Evolutionary conservation across 2,329 filamentous ascomycete species (phyloP).

Genomic region (Cytospora schulzeri): DNA sequence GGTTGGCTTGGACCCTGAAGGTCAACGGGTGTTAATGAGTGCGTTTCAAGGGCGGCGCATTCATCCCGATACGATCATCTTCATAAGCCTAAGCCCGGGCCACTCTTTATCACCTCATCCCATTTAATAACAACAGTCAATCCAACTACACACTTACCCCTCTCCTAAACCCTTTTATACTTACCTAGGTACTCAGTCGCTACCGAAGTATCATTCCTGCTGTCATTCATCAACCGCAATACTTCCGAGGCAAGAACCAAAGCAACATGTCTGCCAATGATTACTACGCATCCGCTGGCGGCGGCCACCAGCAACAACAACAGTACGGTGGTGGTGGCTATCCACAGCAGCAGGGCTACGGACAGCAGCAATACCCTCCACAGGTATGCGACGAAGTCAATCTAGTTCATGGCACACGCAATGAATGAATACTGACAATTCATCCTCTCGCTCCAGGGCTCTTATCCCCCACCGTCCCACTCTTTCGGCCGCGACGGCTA

Average conservation of each 20-base stretch:
- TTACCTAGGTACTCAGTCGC: no score
- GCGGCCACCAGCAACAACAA: slow-evolving; percentile 21
- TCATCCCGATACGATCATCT: background rate
- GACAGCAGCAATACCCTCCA: slow-evolving; percentile 31
- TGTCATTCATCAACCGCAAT: background rate
- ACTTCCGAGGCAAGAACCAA: background rate
- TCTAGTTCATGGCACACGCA: slow-evolving; percentile 26
- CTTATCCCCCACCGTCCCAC: slow-evolving; percentile 27
- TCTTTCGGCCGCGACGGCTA: slow-evolving; percentile 31
- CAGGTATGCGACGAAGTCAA: slow-evolving; percentile 32
- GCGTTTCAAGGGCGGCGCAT: background rate
- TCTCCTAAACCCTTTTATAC: background rate
- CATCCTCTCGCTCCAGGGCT: background rate
- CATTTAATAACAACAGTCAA: background rate
- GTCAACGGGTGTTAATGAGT: no score
- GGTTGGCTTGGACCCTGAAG: background rate
- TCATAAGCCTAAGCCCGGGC: background rate
- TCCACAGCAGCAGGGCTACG: slow-evolving; percentile 28
- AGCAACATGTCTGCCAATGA: slow-evolving; percentile 31
- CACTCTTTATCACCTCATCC: background rate
- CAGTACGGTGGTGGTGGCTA: slow-evolving; percentile 30
- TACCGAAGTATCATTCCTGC: background rate
- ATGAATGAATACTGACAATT: background rate
- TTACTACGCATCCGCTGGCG: slow-evolving; percentile 28
- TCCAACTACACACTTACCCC: background rate